Conservation (phyloP, 768 basidiomycete genomes). For the Pulveroboletus sp. region DNA sequence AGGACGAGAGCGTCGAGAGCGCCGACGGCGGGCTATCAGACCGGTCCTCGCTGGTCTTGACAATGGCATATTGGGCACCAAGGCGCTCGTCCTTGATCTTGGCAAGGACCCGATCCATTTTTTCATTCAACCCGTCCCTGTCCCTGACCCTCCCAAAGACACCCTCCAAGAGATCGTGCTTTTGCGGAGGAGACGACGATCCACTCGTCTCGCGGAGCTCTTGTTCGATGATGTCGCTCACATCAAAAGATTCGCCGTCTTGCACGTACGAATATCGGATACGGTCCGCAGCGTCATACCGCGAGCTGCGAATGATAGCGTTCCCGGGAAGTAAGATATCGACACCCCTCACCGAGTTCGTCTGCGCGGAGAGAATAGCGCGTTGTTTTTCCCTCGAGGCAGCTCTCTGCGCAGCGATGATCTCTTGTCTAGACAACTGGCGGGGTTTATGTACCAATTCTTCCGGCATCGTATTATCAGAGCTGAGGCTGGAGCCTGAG, state of each 20-base stretch:
- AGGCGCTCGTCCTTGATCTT: slow-evolving; percentile 67
- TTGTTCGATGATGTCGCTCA: slow-evolving; percentile 88
- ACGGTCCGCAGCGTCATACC: slow-evolving; percentile 62
- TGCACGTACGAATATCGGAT: slow-evolving; percentile 95
- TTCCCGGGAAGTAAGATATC: slow-evolving; percentile 85
- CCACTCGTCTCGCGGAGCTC: slow-evolving; percentile 63
- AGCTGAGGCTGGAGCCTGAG: slow-evolving; percentile 50
- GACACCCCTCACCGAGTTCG: slow-evolving; percentile 81
- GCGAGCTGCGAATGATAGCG: slow-evolving; percentile 78
- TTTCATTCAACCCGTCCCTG: slow-evolving; percentile 60
- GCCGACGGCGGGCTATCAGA: slow-evolving; percentile 27
- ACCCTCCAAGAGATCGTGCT: slow-evolving; percentile 64
- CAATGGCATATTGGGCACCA: slow-evolving; percentile 25
- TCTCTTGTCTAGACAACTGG: slow-evolving; percentile 69
- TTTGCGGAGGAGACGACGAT: slow-evolving; percentile 22
- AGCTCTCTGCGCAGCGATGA: slow-evolving; percentile 90
- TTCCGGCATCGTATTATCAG: slow-evolving; percentile 37
- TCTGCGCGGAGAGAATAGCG: slow-evolving; percentile 78
- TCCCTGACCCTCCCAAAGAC: slow-evolving; percentile 56
- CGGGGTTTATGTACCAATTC: slow-evolving; percentile 33
- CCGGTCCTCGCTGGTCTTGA: slow-evolving; percentile 6
- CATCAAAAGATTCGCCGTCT: slow-evolving; percentile 89
- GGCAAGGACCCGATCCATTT: slow-evolving; percentile 67
- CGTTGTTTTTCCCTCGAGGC: slow-evolving; percentile 81
- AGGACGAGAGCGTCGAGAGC: slow-evolving; percentile 29